phyloP scores from a whole-genome alignment of 2,329 filamentous ascomycete genomes.

The Aspergillaceae sp. region DNA sequence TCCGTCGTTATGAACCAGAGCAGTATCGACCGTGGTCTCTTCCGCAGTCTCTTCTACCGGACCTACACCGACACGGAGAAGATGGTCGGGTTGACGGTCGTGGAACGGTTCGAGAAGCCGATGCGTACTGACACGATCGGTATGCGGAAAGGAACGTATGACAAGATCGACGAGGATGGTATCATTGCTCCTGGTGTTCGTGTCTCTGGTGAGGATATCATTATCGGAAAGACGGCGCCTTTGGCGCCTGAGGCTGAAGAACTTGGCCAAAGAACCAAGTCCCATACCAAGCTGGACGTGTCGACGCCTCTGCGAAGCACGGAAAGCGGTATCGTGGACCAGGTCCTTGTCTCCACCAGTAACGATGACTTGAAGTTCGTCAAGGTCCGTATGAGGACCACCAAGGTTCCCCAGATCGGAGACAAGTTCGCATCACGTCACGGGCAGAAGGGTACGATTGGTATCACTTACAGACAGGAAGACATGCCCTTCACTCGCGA shows the following conservation, averaged over 20 bases:
- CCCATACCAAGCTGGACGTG: constrained; percentile 88
- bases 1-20: constrained; percentile 99
- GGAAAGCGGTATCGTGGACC: constrained; percentile 92
- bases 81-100: constrained; percentile 82
- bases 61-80: constrained; percentile 97
- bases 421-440: constrained; percentile 99
- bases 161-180: constrained; percentile 95
- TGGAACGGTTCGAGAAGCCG: constrained; percentile 94
- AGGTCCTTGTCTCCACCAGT: constrained; percentile 88
- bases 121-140: constrained; percentile 79
- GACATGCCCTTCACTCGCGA: constrained; percentile 97
- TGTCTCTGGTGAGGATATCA: constrained; percentile 95
- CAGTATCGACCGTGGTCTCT: constrained; percentile 93
- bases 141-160: constrained; percentile 89
- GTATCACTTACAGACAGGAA: constrained; percentile 94
- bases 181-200: constrained; percentile 89
- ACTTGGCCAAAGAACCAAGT: constrained; percentile 79
- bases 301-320: constrained; percentile 92
- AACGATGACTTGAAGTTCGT: constrained; percentile 90
- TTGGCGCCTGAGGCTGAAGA: constrained; percentile 90
- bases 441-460: constrained; percentile 98
- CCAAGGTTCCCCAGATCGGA: constrained; percentile 96
- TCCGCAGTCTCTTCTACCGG: constrained; percentile 95
- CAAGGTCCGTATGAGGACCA: constrained; percentile 94
- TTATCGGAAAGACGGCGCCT: constrained; percentile 96